Evolutionary conservation across 176 grass and related monocot species (phyloP).

Genomic region (Guadua angustifolia): DNA sequence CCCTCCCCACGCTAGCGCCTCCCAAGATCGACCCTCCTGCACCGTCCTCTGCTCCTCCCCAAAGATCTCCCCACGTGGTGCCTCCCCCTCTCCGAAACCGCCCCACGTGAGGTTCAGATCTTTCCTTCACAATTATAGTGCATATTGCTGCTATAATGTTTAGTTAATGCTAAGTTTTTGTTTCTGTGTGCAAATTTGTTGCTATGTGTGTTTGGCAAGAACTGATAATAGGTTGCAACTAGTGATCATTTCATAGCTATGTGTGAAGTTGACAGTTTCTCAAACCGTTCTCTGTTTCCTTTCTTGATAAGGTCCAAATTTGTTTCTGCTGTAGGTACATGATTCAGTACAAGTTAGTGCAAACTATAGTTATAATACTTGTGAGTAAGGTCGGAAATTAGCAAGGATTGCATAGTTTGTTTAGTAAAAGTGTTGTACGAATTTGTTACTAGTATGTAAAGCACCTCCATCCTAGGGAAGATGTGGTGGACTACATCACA

Average conservation of each 20-base stretch:
- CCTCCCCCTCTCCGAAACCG: too few species aligned
- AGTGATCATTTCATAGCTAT: neutral
- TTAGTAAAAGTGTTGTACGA: neutral
- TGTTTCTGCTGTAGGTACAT: conserved; percentile 3
- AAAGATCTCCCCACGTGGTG: too few species aligned
- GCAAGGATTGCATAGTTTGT: neutral
- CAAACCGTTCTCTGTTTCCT: neutral
- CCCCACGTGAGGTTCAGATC: too few species aligned
- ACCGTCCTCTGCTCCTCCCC: too few species aligned
- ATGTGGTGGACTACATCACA: neutral
- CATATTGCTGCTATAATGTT: too few species aligned
- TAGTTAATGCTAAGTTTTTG: too few species aligned
- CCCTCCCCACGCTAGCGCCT: too few species aligned
- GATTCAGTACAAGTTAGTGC: neutral
- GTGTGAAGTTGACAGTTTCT: neutral
- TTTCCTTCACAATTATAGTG: too few species aligned
- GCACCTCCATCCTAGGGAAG: neutral
- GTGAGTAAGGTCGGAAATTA: neutral
- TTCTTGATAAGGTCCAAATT: neutral
- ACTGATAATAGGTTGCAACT: neutral
- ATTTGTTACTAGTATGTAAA: neutral
- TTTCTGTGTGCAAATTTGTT: too few species aligned
- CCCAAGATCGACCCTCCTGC: too few species aligned
- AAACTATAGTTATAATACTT: neutral
- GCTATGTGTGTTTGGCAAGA: neutral